These are phyloP conservation scores for Nasturtium officinale DNA, from an alignment of 345 rosid genomes.

Conservation along the genomic window DNA sequence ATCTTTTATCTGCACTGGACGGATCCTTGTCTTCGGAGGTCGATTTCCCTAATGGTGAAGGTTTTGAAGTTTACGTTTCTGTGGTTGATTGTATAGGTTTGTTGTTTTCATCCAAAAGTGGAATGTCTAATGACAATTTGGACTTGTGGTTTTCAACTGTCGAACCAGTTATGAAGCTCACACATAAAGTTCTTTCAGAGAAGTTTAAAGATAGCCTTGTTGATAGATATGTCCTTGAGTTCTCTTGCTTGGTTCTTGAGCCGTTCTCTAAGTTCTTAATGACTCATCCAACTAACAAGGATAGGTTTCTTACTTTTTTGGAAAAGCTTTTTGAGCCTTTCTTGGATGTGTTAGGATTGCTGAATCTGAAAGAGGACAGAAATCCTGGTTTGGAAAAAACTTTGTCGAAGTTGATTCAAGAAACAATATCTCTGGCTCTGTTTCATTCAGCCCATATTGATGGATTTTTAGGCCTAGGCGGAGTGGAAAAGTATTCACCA, in stretches of 20 bases:
- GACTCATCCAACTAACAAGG: constrained; percentile 76
- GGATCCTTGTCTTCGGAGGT: constrained; percentile 33
- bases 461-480: constrained; percentile 70
- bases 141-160: constrained; percentile 70
- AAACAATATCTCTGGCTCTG: constrained; percentile 66
- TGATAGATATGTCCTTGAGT: constrained; percentile 52
- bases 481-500: constrained; percentile 56
- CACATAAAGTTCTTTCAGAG: constrained; percentile 46
- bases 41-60: constrained; percentile 44
- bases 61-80: constrained; percentile 49
- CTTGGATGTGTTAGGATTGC: constrained; percentile 55
- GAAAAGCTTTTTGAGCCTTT: constrained; percentile 71
- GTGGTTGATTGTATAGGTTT: constrained; percentile 64
- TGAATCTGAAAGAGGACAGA: constrained; percentile 44
- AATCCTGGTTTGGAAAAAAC: constrained; percentile 38
- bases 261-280: constrained; percentile 79
- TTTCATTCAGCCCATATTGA: constrained; percentile 79
- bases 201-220: constrained; percentile 47
- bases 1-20: constrained; percentile 45
- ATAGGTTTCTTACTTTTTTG: constrained; percentile 69
- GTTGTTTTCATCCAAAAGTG: constrained; percentile 60
- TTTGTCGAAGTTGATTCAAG: constrained; percentile 57
- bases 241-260: constrained; percentile 69
- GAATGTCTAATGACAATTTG: constrained; percentile 65
- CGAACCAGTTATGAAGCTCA: constrained; percentile 56